Evolutionary conservation across 169 alveolate genomes (phyloP), one percentile per base, ranked within the genome.

Genomic region (Eimeria falciformis): DNA sequence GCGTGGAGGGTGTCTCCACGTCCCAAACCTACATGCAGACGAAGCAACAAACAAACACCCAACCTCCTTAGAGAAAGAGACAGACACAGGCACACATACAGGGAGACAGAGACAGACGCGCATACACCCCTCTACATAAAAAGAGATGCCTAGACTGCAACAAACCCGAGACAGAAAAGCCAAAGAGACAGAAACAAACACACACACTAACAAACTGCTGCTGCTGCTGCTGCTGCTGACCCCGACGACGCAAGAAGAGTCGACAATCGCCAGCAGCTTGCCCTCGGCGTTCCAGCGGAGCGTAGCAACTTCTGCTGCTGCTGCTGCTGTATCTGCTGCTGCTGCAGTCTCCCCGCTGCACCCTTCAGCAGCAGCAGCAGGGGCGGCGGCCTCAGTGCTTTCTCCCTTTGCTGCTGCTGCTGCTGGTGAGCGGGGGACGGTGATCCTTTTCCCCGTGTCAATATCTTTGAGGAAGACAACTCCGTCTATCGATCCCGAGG

Each of bases 271-370:
- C n/a, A 82, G 79, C 46, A 40, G 45, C 40, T n/a, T 56, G 4
- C 91, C 91, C 37, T 12, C 37, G 5, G 58, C 75, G 40, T 33
- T 33, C 40, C 40, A 33, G 40, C 40, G 91, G n/a, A 82, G 91
- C 2, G 91, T 53, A 56, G 91, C 91, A 45, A 82, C 91, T 58
- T 82, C 91, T 11, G 91, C 91, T 27, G 50, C 81, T 27, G 50
- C 81, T 27, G 75, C 37, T n/a, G 75, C 75, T 65, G 75, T 27
- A 18, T 18, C 75, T 18, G 75, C 29, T 65, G 79, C 43, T 25
- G 53, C 53, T 9, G 79, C 79, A 7, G 79, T 29, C 11, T 14
- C 79, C 11, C 29, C 79, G 37, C 62, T 33, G n/a, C 65, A 18
- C 37, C 18, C 62, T 37, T 14, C 45, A 37, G 56, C 73, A 3